Evolutionary conservation across 1,284 basidiomycete species (phyloP), one percentile per base, ranked within the genome.

Genomic region (Termitomyces sp.): DNA sequence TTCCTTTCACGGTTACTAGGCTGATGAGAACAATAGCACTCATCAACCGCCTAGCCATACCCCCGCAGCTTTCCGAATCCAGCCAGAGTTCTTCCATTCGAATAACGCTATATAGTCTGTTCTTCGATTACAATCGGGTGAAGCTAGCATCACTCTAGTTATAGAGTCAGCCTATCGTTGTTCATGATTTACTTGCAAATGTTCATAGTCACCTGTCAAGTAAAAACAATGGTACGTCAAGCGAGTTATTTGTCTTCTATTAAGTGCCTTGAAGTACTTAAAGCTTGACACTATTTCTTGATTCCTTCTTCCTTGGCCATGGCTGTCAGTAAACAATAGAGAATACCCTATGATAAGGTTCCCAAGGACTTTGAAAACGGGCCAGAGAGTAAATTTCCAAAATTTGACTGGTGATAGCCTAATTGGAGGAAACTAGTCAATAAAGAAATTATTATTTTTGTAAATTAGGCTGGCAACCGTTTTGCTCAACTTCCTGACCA

Each of bases 1-100:
- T 50, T 49, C 41, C 44, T 45, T 49, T 56, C 40, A 52, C 41
- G 58, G 53, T 59, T 59, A 48, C 49, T 49, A 59, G 51, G 55
- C 33, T 57, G 41, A 57, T 48, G 30, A 24, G n/a, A 49, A 49
- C 47, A 49, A 49, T 49, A 49, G n/a, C 31, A 34, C 3, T 34
- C 10, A 30, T 26, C 10, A 17, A 17, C 28, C 10, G 28, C 28
- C 2, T 45, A 45, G 24, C 10, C 13, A 3, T 3, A 36, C 15
- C 24, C n/a, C 10, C 3, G 17, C 15, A 38, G 15, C 21, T 10
- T 34, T 26, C 12, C 15, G 30, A 19, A 9, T 6, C 34, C 31
- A 33, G 30, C 34, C 31, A 33, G 30, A 31, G 6, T 33, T 8
- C 44, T 33, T 21, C 24, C 19, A 5, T 36, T 34, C 10, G 15